phyloP scores from a whole-genome alignment of 2,329 filamentous ascomycete genomes.

The Botryotinia narcissicola region DNA sequence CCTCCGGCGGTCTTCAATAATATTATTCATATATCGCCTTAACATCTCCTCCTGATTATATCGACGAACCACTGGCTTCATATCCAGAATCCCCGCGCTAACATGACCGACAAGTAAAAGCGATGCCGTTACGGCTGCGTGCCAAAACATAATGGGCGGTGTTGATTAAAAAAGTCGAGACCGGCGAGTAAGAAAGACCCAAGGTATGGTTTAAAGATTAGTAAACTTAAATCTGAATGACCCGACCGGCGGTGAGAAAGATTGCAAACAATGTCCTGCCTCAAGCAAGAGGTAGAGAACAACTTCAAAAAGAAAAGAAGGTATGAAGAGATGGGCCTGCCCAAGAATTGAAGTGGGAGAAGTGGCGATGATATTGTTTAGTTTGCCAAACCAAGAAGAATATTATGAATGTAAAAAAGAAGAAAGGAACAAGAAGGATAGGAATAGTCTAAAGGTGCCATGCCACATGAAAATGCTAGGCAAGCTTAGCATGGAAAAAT shows the following conservation, averaged over 20 bases:
- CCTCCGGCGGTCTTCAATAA: conserved; percentile 29
- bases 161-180: conserved; percentile 9
- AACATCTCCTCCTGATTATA: conserved; percentile 30
- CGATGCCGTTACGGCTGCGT: conserved; percentile 25
- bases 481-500: conserved; percentile 23
- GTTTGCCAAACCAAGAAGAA: conserved; percentile 26
- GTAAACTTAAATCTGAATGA: conserved; percentile 16
- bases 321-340: conserved; percentile 31
- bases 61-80: conserved; percentile 6
- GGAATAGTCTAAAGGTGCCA: conserved; percentile 23
- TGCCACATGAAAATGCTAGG: conserved; percentile 18
- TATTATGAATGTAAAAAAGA: conserved; percentile 20
- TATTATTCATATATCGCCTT: conserved; percentile 35
- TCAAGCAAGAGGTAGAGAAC: conserved; percentile 16
- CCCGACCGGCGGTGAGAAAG: conserved; percentile 34
- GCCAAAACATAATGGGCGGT: conserved; percentile 30
- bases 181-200: conserved; percentile 7
- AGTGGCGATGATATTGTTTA: conserved; percentile 29
- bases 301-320: conserved; percentile 24
- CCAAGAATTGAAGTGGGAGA: conserved; percentile 28
- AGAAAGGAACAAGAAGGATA: conserved; percentile 14
- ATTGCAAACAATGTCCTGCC: conserved; percentile 27
- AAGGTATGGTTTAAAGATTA: conserved; percentile 18
- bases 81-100: conserved; percentile 30
- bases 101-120: conserved; percentile 35